These are phyloP conservation scores for Chamaecrista fasciculata DNA, from an alignment of 306 rosid genomes.

Conservation along the genomic window DNA sequence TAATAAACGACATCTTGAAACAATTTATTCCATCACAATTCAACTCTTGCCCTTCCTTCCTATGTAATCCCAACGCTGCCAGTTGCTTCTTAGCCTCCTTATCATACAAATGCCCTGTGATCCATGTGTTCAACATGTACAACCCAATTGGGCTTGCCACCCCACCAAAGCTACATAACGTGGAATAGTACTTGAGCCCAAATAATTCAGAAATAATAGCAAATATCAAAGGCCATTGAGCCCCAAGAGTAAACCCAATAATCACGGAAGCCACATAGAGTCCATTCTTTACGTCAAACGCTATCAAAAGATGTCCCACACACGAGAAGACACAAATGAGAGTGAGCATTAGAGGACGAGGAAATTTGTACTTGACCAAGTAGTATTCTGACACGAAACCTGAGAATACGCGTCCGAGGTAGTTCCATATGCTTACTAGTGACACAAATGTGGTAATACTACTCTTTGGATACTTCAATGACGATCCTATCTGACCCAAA, in stretches of 20 bases:
- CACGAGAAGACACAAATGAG: slow-evolving; percentile 43
- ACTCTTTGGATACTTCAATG: slow-evolving; percentile 41
- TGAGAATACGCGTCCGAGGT: slow-evolving; percentile 42
- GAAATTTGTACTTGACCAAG: slow-evolving; percentile 37
- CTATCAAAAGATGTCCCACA: slow-evolving; percentile 50
- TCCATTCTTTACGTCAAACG: slow-evolving; percentile 39
- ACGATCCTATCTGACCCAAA: slow-evolving; percentile 55
- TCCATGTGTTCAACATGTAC: slow-evolving; percentile 38
- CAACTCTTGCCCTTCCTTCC: slow-evolving; percentile 30
- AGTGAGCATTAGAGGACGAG: slow-evolving; percentile 52
- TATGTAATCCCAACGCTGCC: slow-evolving; percentile 2
- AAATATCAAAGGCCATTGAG: slow-evolving; percentile 81
- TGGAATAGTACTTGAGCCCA: slow-evolving; percentile 75
- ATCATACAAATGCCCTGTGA: slow-evolving; percentile 47
- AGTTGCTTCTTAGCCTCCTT: slow-evolving; percentile 40
- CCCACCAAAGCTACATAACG: slow-evolving; percentile 73
- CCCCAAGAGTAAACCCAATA: slow-evolving; percentile 76
- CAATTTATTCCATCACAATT: slow-evolving; percentile 40
- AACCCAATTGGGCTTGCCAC: slow-evolving; percentile 65
- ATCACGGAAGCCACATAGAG: slow-evolving; percentile 58
- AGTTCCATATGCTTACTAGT: slow-evolving; percentile 62
- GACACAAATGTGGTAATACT: slow-evolving; percentile 62
- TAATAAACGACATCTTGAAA: slow-evolving; percentile 40
- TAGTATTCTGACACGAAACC: slow-evolving; percentile 54
- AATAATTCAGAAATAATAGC: slow-evolving; percentile 79